Evolutionary conservation across 2,329 filamentous ascomycete species (phyloP), one percentile per base, ranked within the genome.

Genomic region (Harringtonia lauricola): DNA sequence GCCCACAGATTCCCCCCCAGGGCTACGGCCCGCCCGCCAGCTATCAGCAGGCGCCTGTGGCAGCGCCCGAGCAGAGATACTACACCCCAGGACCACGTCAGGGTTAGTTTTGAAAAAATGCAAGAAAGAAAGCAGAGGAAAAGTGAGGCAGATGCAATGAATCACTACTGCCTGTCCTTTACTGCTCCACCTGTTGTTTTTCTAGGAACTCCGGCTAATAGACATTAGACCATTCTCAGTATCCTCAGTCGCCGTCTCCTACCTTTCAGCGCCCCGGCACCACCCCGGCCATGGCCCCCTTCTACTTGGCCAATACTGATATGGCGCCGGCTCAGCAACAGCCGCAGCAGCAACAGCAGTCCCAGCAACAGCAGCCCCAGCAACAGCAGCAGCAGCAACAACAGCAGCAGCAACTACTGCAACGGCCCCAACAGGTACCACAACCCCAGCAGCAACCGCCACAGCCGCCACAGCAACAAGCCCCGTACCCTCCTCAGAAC

Each of bases 241-340:
- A 72, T 55, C 62, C 66, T 53, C 57, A 67, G 55, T 64, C 74
- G 54, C 61, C 75, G 57, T 57, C 70, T 45, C 65, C 73, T 56
- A 74, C 68, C 52, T 74, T 77, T 54, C 72, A 75, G 46, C 71
- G 72, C 28, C 68, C 70, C 26, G 64, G 68, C 9, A 67, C 66
- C 26, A 66, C 66, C 5, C 65, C 72, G 10, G 72, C 76, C 6
- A 78, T 78, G 13, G 72, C 76, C 12, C 77, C 79, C 3, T 86
- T 84, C 56, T 85, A 85, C 55, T 66, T 81, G 37, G 74, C 76
- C 44, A 79, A 76, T 43, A 79, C 79, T 36, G 73, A 76, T 48
- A 66, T 75, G 17, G 68, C 72, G 2, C 51, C 70, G 15, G 4
- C 36, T 3, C 44, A 26, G 24, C 24, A 26, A 10, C 24, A 26